Evolutionary conservation across 164 flowering plant species (phyloP).

Genomic region (Nymphaea colorata): DNA sequence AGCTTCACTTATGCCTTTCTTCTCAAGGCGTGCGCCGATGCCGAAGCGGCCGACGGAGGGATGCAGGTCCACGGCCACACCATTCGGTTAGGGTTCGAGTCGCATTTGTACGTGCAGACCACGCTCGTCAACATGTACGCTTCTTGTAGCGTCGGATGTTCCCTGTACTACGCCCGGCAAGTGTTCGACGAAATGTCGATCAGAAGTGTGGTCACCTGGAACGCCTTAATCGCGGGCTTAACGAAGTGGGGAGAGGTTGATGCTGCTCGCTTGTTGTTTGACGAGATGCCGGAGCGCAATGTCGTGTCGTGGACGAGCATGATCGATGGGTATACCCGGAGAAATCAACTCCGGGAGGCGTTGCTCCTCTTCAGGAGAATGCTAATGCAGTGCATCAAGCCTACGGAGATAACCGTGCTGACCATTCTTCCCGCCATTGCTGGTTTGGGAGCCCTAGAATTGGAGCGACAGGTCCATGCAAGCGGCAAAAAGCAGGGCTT

Average conservation of each 20-base stretch:
- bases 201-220: constrained; percentile 18
- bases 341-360: constrained; percentile 11
- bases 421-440: constrained; percentile 14
- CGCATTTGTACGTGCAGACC: constrained; percentile 16
- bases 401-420: constrained; percentile 14
- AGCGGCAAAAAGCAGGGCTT: constrained; percentile 7
- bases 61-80: constrained; percentile 13
- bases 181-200: constrained; percentile 13
- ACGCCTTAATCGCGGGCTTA: constrained; percentile 18
- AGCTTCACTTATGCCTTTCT: constrained; percentile 18
- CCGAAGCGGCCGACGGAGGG: constrained; percentile 9
- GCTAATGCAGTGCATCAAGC: constrained; percentile 10
- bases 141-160: constrained; percentile 2
- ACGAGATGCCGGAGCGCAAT: constrained; percentile 11
- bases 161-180: constrained; percentile 10
- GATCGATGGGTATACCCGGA: constrained; percentile 16
- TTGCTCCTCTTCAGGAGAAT: constrained; percentile 9
- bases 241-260: constrained; percentile 14
- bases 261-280: constrained; percentile 10
- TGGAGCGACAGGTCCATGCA: constrained; percentile 8
- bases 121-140: constrained; percentile 16
- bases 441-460: constrained; percentile 8
- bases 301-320: constrained; percentile 20
- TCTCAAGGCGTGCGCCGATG: constrained; percentile 18
- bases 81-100: constrained; percentile 11